A percentile compares a stretch with the other conserved stretches of the same genome.
Evolutionary conservation across 2,329 filamentous ascomycete species (phyloP).

Genomic region (Cryphonectria nitschkei): DNA sequence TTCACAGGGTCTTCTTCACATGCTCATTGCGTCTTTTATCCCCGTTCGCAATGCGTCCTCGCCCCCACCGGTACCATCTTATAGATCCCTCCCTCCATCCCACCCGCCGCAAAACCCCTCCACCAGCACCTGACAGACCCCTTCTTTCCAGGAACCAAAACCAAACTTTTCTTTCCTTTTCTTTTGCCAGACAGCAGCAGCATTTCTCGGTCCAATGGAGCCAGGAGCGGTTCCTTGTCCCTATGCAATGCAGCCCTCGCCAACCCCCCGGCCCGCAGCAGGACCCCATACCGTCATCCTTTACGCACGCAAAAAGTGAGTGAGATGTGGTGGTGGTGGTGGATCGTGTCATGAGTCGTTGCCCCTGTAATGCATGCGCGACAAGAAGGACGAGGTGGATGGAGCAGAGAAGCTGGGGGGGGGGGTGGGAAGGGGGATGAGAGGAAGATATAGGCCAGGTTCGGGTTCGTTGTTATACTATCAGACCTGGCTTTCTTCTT

Average conservation of each 20-base stretch:
- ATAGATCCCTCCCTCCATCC: not conserved
- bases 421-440: too few relatives aligned
- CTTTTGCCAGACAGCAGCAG: not conserved
- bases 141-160: not conserved
- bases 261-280: not conserved
- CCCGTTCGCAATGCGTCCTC: not conserved
- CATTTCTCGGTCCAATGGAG: not conserved
- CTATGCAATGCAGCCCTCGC: not conserved
- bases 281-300: not conserved
- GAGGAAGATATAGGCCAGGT: not conserved
- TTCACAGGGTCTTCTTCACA: not conserved
- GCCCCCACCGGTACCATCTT: not conserved
- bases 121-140: not conserved
- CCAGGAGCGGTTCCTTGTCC: not conserved
- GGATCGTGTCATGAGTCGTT: slow-evolving; percentile 1
- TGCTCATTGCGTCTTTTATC: not conserved
- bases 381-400: not conserved
- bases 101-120: not conserved
- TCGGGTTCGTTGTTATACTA: not conserved
- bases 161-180: too few relatives aligned
- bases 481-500: too few relatives aligned
- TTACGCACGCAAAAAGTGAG: not conserved
- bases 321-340: not conserved
- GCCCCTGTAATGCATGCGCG: not conserved
- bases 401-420: too few relatives aligned